Percentiles rank a stretch among this genome's conserved stretches.
These are phyloP conservation scores for Scortechinia acanthostroma DNA, from an alignment of 2,329 filamentous ascomycete genomes.

Conservation along the genomic window DNA sequence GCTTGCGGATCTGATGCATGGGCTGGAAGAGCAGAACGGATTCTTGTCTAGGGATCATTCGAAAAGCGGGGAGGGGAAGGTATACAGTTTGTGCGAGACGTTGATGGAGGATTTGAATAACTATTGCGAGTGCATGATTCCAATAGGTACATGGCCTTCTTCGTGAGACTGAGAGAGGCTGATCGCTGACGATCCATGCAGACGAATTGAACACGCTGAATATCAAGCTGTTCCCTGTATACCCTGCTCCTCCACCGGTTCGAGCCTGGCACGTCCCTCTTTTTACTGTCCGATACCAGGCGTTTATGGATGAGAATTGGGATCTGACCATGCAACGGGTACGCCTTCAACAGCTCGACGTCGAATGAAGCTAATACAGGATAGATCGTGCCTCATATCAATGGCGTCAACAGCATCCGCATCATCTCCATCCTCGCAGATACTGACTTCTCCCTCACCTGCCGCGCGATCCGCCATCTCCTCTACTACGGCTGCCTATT, in stretches of 20 bases:
- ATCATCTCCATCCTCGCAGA: constrained; percentile 56
- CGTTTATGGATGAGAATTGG: constrained; percentile 3
- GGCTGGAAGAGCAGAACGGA: constrained; percentile 53
- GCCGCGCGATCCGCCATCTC: constrained; percentile 54
- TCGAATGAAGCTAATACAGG: constrained; percentile 19
- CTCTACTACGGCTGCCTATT: constrained; percentile 59
- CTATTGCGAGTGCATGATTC: constrained; percentile 65
- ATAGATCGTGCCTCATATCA: constrained; percentile 52
- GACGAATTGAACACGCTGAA: constrained; percentile 60
- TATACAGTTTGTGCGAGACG: constrained; percentile 50
- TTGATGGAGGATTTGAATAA: constrained; percentile 51
- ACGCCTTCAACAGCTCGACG: neutral
- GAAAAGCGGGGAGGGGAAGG: constrained; percentile 22
- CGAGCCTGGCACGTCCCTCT: constrained; percentile 58
- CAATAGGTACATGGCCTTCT: constrained; percentile 38
- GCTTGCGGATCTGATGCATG: constrained; percentile 50
- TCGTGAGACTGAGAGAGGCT: too few species aligned
- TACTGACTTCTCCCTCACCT: constrained; percentile 54
- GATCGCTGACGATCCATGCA: constrained; percentile 10
- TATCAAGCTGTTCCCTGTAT: constrained; percentile 55
- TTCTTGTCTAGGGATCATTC: constrained; percentile 42
- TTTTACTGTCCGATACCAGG: neutral
- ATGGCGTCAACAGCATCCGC: constrained; percentile 55
- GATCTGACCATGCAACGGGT: neutral
- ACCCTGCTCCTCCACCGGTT: constrained; percentile 47